These are phyloP conservation scores for Ceratocystis lukuohia DNA, from an alignment of 2,329 filamentous ascomycete species.

Conservation along the genomic window DNA sequence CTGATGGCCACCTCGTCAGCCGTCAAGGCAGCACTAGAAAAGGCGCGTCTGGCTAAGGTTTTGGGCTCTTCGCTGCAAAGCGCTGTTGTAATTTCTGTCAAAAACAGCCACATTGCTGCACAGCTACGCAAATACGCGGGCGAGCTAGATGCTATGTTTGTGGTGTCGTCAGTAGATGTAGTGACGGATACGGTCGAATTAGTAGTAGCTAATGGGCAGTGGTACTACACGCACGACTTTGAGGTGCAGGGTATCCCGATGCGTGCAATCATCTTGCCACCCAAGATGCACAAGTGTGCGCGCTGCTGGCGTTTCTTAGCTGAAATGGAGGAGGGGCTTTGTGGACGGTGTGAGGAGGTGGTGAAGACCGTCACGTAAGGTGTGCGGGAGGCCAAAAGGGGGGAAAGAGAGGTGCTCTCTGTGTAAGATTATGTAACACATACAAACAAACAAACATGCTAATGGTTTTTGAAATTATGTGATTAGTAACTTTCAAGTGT, in stretches of 20 bases:
- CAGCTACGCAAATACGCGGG: conserved; percentile 30
- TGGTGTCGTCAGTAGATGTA: conserved; percentile 51
- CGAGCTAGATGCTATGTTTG: conserved; percentile 52
- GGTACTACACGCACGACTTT: conserved; percentile 33
- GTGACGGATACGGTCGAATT: conserved; percentile 26
- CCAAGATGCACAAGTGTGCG: conserved; percentile 55
- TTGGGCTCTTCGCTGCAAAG: conserved; percentile 74
- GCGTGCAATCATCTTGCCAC: conserved; percentile 36
- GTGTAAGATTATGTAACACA: conserved; percentile 14
- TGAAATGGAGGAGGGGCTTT: conserved; percentile 52
- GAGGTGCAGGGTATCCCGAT: conserved; percentile 29
- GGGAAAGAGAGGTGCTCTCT: neutral
- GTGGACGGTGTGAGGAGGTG: conserved; percentile 57
- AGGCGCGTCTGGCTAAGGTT: conserved; percentile 54
- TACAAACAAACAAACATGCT: neutral
- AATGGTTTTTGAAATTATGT: neutral
- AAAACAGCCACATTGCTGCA: conserved; percentile 30
- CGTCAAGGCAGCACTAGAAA: conserved; percentile 64
- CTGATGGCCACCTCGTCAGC: conserved; percentile 47
- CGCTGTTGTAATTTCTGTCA: conserved; percentile 42
- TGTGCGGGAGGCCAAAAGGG: neutral
- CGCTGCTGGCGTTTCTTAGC: conserved; percentile 82
- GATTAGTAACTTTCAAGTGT: neutral
- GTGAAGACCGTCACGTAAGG: conserved; percentile 28
- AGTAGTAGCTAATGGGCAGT: conserved; percentile 23